Base-by-base conservation (phyloP, 2,329 filamentous ascomycete genomes). In the Talaromyces funiculosus region DNA sequence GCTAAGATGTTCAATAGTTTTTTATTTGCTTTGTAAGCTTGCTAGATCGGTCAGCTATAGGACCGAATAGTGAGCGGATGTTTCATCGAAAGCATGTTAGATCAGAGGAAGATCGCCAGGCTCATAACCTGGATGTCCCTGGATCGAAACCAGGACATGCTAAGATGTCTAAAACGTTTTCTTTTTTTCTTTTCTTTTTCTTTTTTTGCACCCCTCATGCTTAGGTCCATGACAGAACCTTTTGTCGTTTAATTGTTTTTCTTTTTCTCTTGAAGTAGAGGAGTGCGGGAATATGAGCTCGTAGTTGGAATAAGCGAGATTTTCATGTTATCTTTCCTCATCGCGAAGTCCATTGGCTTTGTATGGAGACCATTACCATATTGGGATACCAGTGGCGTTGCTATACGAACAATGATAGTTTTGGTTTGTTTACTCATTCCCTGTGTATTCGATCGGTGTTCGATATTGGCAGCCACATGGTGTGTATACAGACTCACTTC, bases 61-160 rank as follows among this genome's bases (percentile, higher is more conserved):
- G 1, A 2, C 16, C 8, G 24, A 43, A 29, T 29, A 26, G 9
- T 29, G 14, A 3, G 24, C 1, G 1, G 9, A 1, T 7, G 1
- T n/a, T 47, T 47, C 43, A 47, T 47, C 43, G 24, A 47, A 47
- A 47, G 43, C 43, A 47, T 47, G 43, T 47, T 47, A 47, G 43
- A 47, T 47, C 43, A 47, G 43, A 47, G 43, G 43, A 47, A 47
- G 43, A 47, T 47, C 43, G 43, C 43, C 43, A 47, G 43, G 43
- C 43, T 47, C 43, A 47, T 47, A 47, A 47, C 43, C 43, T 47
- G 43, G 43, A 47, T 47, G 43, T 47, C 45, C 45, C 45, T 49
- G 45, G 45, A 49, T 49, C 45, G 45, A 49, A 49, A 49, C 45
- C 45, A 49, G 45, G 45, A 49, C 45, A 49, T 49, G 45, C 45